phyloP scores from a whole-genome alignment of 495 filamentous ascomycete genomes.

The Talaromyces liani region DNA sequence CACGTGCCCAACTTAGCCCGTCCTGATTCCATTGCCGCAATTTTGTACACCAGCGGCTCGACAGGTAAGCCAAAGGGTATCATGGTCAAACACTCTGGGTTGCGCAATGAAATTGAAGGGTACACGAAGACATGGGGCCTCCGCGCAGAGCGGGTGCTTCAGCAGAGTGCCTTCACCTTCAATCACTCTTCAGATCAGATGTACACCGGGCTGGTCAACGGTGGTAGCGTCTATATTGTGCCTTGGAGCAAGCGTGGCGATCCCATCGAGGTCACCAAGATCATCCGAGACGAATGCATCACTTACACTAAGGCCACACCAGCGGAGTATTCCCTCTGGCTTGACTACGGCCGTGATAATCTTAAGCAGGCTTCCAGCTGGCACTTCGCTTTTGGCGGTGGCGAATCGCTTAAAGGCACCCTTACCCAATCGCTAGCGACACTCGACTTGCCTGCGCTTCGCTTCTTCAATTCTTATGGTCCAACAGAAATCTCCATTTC shows the following conservation, averaged over 20 bases:
- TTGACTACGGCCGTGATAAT: conserved; percentile 19
- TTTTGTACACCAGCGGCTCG: conserved; percentile 39
- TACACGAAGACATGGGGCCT: conserved; percentile 14
- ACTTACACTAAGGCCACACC: conserved; percentile 33
- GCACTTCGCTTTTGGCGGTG: conserved; percentile 12
- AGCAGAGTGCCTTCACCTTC: conserved; percentile 37
- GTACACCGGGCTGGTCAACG: conserved; percentile 18
- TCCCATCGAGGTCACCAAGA: conserved; percentile 20
- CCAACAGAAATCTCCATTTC: conserved; percentile 23
- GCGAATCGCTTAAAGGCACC: conserved; percentile 13
- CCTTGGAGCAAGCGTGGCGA: conserved; percentile 19
- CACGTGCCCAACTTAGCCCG: background rate
- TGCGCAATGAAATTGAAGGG: conserved; percentile 24
- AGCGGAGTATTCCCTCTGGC: conserved; percentile 30
- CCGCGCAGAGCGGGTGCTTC: conserved; percentile 24
- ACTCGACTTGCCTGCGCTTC: conserved; percentile 15
- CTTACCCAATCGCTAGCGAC: conserved; percentile 15
- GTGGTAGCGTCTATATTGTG: conserved; percentile 24
- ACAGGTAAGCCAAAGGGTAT: conserved; percentile 33
- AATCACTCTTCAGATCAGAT: conserved; percentile 28
- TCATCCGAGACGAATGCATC: conserved; percentile 25
- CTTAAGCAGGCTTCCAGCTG: background rate
- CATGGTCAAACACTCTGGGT: conserved; percentile 19
- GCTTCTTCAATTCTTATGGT: conserved; percentile 27
- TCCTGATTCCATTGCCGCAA: conserved; percentile 18